phyloP scores from a whole-genome alignment of 176 grass and related monocot genomes.

The Coix lacrymajobi region DNA sequence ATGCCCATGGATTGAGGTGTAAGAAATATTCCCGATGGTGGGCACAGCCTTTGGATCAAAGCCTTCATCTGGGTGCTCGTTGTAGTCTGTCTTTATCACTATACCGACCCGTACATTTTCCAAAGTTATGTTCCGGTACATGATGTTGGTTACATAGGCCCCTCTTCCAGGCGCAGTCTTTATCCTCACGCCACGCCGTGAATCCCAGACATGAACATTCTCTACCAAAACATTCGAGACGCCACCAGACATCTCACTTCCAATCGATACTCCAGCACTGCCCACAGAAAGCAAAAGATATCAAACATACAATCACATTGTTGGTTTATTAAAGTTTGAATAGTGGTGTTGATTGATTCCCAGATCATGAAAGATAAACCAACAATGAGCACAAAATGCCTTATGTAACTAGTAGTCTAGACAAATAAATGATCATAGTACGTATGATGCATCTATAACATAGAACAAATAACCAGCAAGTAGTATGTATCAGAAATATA shows the following conservation, averaged over 20 bases:
- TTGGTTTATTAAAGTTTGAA: not conserved
- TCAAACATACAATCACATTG: conserved; percentile 3
- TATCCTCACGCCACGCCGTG: conserved; percentile 73
- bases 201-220: conserved; percentile 69
- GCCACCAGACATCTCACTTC: conserved; percentile 93
- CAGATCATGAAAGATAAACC: not conserved
- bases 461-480: not conserved
- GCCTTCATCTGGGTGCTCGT: conserved; percentile 58
- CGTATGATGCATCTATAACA: not conserved
- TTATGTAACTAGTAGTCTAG: not conserved
- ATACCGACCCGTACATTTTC: conserved; percentile 70
- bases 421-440: not conserved
- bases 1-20: conserved; percentile 59
- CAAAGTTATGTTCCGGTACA: conserved; percentile 64
- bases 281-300: conserved; percentile 30
- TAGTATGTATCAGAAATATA: not conserved
- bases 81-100: conserved; percentile 87
- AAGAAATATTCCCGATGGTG: conserved; percentile 62
- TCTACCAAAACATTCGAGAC: conserved; percentile 66
- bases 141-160: conserved; percentile 59
- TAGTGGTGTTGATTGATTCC: not conserved
- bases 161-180: conserved; percentile 89
- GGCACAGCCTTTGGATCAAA: conserved; percentile 69
- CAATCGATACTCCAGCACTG: conserved; percentile 82
- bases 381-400: not conserved